Evolutionary conservation across 202 grass and related monocot species (phyloP).

Genomic region (Carex sylvatica): DNA sequence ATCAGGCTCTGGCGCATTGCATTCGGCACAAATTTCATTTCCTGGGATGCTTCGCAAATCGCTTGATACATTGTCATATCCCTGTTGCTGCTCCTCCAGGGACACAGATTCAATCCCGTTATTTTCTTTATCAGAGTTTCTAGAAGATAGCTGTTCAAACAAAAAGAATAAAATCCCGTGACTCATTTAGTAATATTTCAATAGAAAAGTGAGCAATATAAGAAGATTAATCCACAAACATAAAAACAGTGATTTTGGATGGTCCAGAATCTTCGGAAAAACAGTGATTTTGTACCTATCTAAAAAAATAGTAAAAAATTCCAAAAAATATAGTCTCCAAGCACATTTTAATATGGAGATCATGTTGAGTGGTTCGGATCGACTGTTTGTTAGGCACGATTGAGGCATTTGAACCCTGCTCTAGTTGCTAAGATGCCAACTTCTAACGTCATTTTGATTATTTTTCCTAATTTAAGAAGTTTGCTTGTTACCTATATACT

Average conservation of each 20-base stretch:
- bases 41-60: slow-evolving; percentile 67
- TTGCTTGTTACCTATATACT: background rate
- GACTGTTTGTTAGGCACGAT: too few relatives aligned
- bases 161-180: slow-evolving; percentile 19
- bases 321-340: too few relatives aligned
- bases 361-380: too few relatives aligned
- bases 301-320: too few relatives aligned
- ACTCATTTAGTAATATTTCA: background rate
- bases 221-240: background rate
- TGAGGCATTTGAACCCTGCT: background rate
- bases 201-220: slow-evolving; percentile 2
- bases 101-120: slow-evolving; percentile 40
- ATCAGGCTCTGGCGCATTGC: slow-evolving; percentile 71
- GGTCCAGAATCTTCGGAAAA: background rate
- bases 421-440: background rate
- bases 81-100: slow-evolving; percentile 50
- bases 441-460: background rate
- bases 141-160: slow-evolving; percentile 50
- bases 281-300: background rate
- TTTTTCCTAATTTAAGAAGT: background rate
- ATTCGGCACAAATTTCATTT: slow-evolving; percentile 96
- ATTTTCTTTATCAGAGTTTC: slow-evolving; percentile 38
- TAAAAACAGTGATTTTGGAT: background rate
- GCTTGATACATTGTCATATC: slow-evolving; percentile 58
- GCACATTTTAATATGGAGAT: too few relatives aligned